Percentiles rank a stretch among this genome's conserved stretches.
These are phyloP conservation scores for Cutaneotrichosporon cyanovorans DNA, from an alignment of 1,284 basidiomycete genomes.

Conservation along the genomic window DNA sequence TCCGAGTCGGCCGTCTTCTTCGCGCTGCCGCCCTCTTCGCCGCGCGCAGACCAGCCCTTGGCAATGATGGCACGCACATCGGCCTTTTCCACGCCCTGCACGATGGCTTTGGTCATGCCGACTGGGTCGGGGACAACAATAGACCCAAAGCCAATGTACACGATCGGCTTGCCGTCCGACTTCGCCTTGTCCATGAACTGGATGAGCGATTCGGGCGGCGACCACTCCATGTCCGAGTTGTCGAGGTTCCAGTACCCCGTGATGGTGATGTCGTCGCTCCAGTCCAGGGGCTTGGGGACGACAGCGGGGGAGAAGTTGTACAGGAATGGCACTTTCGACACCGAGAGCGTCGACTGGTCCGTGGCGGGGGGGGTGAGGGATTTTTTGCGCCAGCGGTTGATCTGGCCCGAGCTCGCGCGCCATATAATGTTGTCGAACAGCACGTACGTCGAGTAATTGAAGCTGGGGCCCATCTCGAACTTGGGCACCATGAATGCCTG, in stretches of 20 bases:
- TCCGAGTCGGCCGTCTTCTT: conserved; percentile 42
- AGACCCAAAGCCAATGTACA: conserved; percentile 65
- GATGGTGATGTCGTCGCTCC: conserved; percentile 58
- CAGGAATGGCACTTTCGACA: conserved; percentile 68
- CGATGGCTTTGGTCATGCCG: conserved; percentile 57
- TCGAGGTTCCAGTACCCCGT: conserved; percentile 59
- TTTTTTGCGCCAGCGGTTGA: conserved; percentile 87
- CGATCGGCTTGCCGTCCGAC: conserved; percentile 56
- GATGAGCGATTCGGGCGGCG: conserved; percentile 52
- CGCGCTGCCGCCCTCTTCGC: conserved; percentile 34
- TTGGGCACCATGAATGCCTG: conserved; percentile 97
- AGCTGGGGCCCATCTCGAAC: conserved; percentile 84
- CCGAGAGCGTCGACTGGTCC: conserved; percentile 7
- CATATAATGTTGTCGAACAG: conserved; percentile 96
- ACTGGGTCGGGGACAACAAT: conserved; percentile 66
- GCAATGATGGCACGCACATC: conserved; percentile 64
- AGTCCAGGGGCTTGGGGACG: conserved; percentile 65
- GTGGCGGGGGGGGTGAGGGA: conserved; percentile 70
- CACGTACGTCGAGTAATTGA: conserved; percentile 80
- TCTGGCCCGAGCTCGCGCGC: conserved; percentile 84
- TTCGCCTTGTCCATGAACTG: conserved; percentile 56
- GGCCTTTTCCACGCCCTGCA: conserved; percentile 59
- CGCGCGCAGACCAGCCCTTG: conserved; percentile 66
- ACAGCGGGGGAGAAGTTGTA: conserved; percentile 90
- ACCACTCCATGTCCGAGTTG: conserved; percentile 55